Evolutionary conservation across 805 yeast genomes (phyloP).

Genomic region (Nematodospora valgi): DNA sequence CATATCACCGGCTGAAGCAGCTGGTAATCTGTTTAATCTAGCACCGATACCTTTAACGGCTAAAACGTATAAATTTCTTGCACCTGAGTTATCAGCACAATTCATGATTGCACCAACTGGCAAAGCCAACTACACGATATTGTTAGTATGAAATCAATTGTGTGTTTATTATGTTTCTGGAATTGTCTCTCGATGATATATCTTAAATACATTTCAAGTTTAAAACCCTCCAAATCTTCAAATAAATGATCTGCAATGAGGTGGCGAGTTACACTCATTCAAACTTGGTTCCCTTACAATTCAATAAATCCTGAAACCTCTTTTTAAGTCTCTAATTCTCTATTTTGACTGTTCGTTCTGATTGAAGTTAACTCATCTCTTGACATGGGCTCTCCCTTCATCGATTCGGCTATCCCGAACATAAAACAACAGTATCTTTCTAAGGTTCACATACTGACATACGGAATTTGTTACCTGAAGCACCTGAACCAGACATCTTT

Average conservation of each 20-base stretch:
- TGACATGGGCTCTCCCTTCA: too few relatives aligned
- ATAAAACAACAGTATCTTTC: too few relatives aligned
- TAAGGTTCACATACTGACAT: constrained; percentile 78
- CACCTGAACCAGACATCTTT: constrained; percentile 93
- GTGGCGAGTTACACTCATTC: too few relatives aligned
- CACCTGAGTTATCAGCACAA: constrained; percentile 99
- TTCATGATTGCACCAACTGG: constrained; percentile 99
- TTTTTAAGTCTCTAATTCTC: too few relatives aligned
- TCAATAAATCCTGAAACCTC: too few relatives aligned
- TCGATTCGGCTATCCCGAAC: too few relatives aligned
- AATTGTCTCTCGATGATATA: too few relatives aligned
- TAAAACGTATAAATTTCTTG: constrained; percentile 97
- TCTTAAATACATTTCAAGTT: too few relatives aligned
- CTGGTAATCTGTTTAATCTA: constrained; percentile 99
- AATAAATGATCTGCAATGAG: too few relatives aligned
- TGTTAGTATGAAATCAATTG: constrained; percentile 5
- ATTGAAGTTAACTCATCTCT: neutral
- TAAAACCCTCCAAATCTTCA: too few relatives aligned
- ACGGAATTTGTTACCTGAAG: constrained; percentile 99
- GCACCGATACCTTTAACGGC: constrained; percentile 99
- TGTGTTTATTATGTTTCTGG: neutral
- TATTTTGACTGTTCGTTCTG: neutral
- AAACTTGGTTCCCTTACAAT: too few relatives aligned
- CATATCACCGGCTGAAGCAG: constrained; percentile 99
- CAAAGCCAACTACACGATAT: constrained; percentile 76